phyloP scores from a whole-genome alignment of 129 eudicot genomes.

The Flaveria sonorensis region DNA sequence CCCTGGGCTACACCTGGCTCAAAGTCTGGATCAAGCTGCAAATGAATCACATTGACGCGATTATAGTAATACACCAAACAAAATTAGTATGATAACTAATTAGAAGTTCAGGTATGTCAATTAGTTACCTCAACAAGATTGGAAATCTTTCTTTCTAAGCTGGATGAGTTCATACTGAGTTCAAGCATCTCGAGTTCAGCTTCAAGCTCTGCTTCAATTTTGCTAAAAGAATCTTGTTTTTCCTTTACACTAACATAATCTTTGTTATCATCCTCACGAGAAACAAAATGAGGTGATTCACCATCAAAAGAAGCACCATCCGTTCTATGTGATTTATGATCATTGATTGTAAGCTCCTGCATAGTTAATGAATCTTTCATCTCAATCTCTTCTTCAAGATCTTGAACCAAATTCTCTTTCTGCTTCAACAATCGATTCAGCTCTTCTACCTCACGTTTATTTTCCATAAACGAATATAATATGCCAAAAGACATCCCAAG shows the following conservation, averaged over 20 bases:
- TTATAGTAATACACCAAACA: neutral
- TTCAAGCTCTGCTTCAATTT: constrained; percentile 86
- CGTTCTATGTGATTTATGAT: constrained; percentile 43
- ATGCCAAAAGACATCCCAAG: constrained; percentile 73
- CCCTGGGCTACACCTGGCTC: constrained; percentile 54
- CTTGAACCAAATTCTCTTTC: constrained; percentile 70
- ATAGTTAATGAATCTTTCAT: constrained; percentile 73
- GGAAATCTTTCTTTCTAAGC: constrained; percentile 50
- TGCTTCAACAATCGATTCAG: constrained; percentile 48
- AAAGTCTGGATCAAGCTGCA: constrained; percentile 59
- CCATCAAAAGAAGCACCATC: constrained; percentile 31
- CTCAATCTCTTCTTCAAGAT: constrained; percentile 85
- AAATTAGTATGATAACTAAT: neutral
- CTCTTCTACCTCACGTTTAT: constrained; percentile 56
- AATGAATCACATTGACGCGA: neutral
- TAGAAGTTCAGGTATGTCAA: neutral
- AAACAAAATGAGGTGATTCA: constrained; percentile 33
- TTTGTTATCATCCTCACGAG: constrained; percentile 23
- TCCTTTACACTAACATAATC: constrained; percentile 31
- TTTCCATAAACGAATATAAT: constrained; percentile 52
- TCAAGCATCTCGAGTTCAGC: constrained; percentile 82
- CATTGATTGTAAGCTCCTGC: constrained; percentile 55
- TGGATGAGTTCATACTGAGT: constrained; percentile 58
- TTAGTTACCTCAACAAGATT: constrained; percentile 57
- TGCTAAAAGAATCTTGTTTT: constrained; percentile 56